Percentiles rank a stretch among this genome's conserved stretches.
These are phyloP conservation scores for Pseudocercospora cruenta DNA, from an alignment of 2,329 filamentous ascomycete species.

Conservation along the genomic window DNA sequence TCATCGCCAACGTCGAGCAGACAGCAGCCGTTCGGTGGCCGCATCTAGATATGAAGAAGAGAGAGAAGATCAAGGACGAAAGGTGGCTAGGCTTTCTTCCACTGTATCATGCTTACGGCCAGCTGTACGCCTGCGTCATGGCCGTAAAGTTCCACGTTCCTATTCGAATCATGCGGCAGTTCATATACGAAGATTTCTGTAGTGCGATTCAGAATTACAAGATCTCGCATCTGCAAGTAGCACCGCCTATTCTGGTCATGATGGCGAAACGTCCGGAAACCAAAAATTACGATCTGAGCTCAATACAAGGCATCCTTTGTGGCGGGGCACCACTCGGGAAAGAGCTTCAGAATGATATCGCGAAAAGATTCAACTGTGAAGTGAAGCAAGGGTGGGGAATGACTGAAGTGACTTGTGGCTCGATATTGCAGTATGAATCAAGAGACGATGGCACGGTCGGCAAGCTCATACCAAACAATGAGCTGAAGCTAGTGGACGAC, in stretches of 20 bases:
- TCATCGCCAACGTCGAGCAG: slow-evolving; percentile 48
- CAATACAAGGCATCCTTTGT: slow-evolving; percentile 45
- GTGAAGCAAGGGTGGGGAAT: slow-evolving; percentile 49
- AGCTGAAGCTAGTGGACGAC: slow-evolving; percentile 46
- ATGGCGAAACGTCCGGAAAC: slow-evolving; percentile 49
- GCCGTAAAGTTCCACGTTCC: slow-evolving; percentile 53
- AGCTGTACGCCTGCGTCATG: slow-evolving; percentile 46
- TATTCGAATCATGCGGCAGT: slow-evolving; percentile 47
- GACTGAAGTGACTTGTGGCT: slow-evolving; percentile 47
- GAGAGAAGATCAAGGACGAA: slow-evolving; percentile 39
- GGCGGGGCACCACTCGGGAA: slow-evolving; percentile 49
- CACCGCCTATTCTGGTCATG: slow-evolving; percentile 51
- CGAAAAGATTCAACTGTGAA: slow-evolving; percentile 39
- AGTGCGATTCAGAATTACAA: slow-evolving; percentile 42
- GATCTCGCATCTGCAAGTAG: slow-evolving; percentile 46
- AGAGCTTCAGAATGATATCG: slow-evolving; percentile 47
- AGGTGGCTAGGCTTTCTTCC: slow-evolving; percentile 54
- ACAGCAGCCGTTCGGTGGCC: slow-evolving; percentile 41
- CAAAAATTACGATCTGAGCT: slow-evolving; percentile 45
- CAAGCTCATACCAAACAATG: slow-evolving; percentile 44
- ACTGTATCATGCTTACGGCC: slow-evolving; percentile 53
- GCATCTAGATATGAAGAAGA: slow-evolving; percentile 36
- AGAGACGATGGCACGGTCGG: slow-evolving; percentile 44
- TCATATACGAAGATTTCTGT: slow-evolving; percentile 47
- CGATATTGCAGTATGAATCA: slow-evolving; percentile 42